Evolutionary conservation across 768 basidiomycete species (phyloP).

Genomic region (Boletus reticuloceps): DNA sequence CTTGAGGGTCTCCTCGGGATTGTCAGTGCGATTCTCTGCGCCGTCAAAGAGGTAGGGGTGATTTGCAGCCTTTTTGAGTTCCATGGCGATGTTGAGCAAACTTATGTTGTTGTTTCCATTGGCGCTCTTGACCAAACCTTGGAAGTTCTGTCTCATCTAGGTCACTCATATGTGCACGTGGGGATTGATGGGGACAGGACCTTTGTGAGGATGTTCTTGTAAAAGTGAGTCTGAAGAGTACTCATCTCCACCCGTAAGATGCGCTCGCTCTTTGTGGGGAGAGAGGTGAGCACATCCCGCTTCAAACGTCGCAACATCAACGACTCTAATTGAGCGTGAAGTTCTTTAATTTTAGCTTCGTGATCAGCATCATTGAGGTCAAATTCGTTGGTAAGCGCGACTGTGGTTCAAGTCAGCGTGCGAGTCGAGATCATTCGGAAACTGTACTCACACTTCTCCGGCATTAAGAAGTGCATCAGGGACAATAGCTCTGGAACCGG

Average conservation of each 20-base stretch:
- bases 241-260: conserved; percentile 98
- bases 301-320: conserved; percentile 95
- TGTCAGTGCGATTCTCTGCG: conserved; percentile 66
- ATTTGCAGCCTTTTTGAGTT: conserved; percentile 97
- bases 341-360: conserved; percentile 91
- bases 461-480: conserved; percentile 99
- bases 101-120: conserved; percentile 90
- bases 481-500: conserved; percentile 75
- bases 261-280: conserved; percentile 97
- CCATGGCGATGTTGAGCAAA: conserved; percentile 98
- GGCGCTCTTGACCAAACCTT: conserved; percentile 86
- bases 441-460: conserved; percentile 78
- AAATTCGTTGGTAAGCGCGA: conserved; percentile 92
- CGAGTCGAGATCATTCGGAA: neutral
- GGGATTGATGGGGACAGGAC: conserved; percentile 35
- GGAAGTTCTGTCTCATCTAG: conserved; percentile 68
- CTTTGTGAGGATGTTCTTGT: conserved; percentile 97
- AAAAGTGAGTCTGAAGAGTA: conserved; percentile 93
- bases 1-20: conserved; percentile 80
- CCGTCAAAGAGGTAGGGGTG: conserved; percentile 98
- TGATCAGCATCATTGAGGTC: conserved; percentile 93
- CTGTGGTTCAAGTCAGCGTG: conserved; percentile 38
- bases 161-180: neutral
- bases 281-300: conserved; percentile 90
- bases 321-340: conserved; percentile 89